Evolutionary conservation across 1,284 basidiomycete species (phyloP), one percentile per base, ranked within the genome.

Genomic region (Trametes hirsuta): DNA sequence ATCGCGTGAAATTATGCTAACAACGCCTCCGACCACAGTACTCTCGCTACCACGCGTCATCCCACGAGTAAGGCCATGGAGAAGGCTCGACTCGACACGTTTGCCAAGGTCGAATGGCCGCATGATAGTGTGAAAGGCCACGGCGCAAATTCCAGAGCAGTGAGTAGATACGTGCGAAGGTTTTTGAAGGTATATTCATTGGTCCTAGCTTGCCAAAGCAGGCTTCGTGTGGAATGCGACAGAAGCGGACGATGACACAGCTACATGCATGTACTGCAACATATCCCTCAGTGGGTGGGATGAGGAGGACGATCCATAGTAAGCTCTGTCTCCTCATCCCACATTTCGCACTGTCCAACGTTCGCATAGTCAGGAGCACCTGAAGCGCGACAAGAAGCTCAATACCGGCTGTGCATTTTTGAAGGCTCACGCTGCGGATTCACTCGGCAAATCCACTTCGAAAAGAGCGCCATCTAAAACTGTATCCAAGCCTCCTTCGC

Each of bases 241-340:
- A 60, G 72, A 77, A 11, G 67, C 76, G 3, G 85, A 82, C 2
- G 88, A 91, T 59, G 93, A 95, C 71, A 84, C 85, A 0, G 91
- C 85, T 0, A 84, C 84, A 0, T 95, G 93, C 71, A 78, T 93
- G 2, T 91, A 93, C 67, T 95, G 93, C 71, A 78, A 84, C 47
- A 79, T 88, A 40, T 81, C 85, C 4, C 81, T 94, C 3, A 85
- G 85, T 58, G 91, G 90, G 5, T 95, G 93, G 93, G 91, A 93
- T 58, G 76, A 79, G 37, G 84, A 82, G 11, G 93, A 95, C 71
- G 86, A 94, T 71, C 93, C 93, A 22, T 73, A 85, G 93, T 91
- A 74, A 54, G 86, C 74, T 69, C 3, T 34, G 5, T 21, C 12
- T 6, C n/a, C n/a, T 41, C 36, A 69, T 63, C 24, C 15, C 24